These are phyloP conservation scores for Ophiocordyceps camponoti-floridani DNA, from an alignment of 2,329 filamentous ascomycete genomes.

Conservation along the genomic window DNA sequence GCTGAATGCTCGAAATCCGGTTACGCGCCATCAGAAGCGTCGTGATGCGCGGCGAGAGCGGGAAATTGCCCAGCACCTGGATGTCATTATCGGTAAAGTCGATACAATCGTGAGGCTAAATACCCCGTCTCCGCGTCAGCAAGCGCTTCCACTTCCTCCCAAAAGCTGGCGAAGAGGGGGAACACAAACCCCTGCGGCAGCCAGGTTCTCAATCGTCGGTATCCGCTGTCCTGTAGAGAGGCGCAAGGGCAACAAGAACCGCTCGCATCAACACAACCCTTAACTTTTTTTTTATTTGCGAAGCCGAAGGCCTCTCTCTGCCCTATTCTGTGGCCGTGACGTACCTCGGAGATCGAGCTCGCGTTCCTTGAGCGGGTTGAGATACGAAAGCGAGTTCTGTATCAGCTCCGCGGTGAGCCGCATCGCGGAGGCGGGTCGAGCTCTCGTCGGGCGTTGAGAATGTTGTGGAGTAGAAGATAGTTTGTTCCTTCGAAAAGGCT, in stretches of 20 bases:
- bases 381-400: constrained; percentile 85
- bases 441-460: no score
- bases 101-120: constrained; percentile 82
- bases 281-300: constrained; percentile 1
- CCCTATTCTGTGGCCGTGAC: constrained; percentile 54
- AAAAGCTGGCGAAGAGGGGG: background rate
- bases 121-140: constrained; percentile 1
- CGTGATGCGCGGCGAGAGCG: constrained; percentile 70
- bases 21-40: constrained; percentile 84
- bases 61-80: constrained; percentile 76
- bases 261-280: constrained; percentile 62
- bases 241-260: constrained; percentile 21
- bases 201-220: constrained; percentile 91
- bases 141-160: background rate
- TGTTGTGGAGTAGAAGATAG: no score
- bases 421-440: constrained; percentile 35
- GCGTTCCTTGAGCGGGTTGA: constrained; percentile 96
- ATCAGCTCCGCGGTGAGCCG: constrained; percentile 92
- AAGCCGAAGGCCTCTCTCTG: constrained; percentile 91
- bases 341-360: constrained; percentile 99
- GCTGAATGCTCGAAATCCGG: constrained; percentile 66
- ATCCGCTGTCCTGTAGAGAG: constrained; percentile 85
- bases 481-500: background rate
- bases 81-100: constrained; percentile 99
- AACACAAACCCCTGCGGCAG: constrained; percentile 67